Base-by-base conservation (phyloP, 306 rosid species). In the Datisca glomerata region DNA sequence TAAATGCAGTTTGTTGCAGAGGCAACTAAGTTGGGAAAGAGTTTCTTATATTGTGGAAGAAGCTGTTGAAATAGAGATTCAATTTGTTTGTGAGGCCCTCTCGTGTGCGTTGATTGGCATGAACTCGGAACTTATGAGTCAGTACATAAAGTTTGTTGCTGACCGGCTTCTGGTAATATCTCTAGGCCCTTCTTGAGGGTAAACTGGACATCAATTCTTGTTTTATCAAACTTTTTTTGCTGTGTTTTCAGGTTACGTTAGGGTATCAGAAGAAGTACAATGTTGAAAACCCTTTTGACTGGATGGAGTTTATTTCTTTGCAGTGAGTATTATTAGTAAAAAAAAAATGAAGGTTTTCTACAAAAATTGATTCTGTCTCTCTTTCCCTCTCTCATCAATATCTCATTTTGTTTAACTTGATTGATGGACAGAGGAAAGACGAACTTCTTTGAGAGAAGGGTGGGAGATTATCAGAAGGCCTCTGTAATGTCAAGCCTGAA, bases 261-360 rank as follows among this genome's bases (percentile, higher is more conserved):
- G 86, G 84, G 2, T 73, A 64, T 52, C 47, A 64, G 54, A 81
- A 25, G 56, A 86, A 65, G 60, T 81, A 78, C 80, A 78, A 73
- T 19, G 84, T 66, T 50, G 71, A 78, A 58, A 86, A 86, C 64
- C 96, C 96, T 46, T 86, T 86, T 37, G 96, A 81, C 49, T 86
- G 91, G 86, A 86, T 86, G 96, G 94, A 86, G 65, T 81, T 81
- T 40, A 86, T 86, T 56, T 86, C 96, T 24, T 67, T 86, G 65
- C 91, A 78, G 96, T 86, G 66, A 78, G 94, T 75, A 58, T 47
- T 29, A n/a, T n/a, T 53, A 31, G 37, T 35, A 37, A 8, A 12
- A 13, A 18, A 10, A 1, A 21, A 9, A 18, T 31, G 50, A 18
- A 23, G 43, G 19, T 42, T 25, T 21, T 6, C 22, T 21, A n/a